Evolutionary conservation across 2,329 filamentous ascomycete species (phyloP), one percentile per base, ranked within the genome.

Genomic region (Aspergillus udagawae): DNA sequence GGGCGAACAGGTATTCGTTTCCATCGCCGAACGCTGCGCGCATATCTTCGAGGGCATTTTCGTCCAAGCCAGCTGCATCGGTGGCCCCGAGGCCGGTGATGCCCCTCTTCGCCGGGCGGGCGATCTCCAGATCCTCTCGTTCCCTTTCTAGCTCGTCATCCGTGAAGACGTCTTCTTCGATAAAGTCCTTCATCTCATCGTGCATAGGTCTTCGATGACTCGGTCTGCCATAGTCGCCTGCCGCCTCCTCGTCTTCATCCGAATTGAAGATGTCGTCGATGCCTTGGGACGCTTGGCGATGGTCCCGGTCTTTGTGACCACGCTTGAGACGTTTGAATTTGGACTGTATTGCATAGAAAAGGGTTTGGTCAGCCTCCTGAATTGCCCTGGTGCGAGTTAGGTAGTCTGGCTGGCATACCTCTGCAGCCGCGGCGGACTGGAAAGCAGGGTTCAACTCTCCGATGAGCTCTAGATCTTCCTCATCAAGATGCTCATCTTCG

Each of bases 251-350:
- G 54, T 96, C 92, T 60, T 97, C 93, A 53, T 97, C 93, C 64
- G 96, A 93, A 38, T 91, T 92, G 74, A 99, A 99, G 64, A 99
- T 97, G 65, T 97, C 88, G 64, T 92, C 88, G 17, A 97, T 84
- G 25, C 89, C 91, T 60, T 88, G 87, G 44, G 86, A 82, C 63
- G 87, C 82, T 64, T 79, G 80, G 27, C 80, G 80, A 21, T 59
- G 57, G 23, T 79, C 73, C 53, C 85, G 83, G 51, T 91, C 83
- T 61, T 91, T 88, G 62, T 88, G 91, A 54, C 94, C 93, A 63
- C 91, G 90, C 81, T 97, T 99, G 55, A 99, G 85, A 44, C 94
- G 90, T 77, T 99, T 99, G 81, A 95, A 96, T 72, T 96, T 95
- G 65, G 88, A 88, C 88, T 96, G 58, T 52, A 25, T 55, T 45